Base-by-base conservation (phyloP, 257 asterid genomes). In the Dorcoceras hygrometricum region DNA sequence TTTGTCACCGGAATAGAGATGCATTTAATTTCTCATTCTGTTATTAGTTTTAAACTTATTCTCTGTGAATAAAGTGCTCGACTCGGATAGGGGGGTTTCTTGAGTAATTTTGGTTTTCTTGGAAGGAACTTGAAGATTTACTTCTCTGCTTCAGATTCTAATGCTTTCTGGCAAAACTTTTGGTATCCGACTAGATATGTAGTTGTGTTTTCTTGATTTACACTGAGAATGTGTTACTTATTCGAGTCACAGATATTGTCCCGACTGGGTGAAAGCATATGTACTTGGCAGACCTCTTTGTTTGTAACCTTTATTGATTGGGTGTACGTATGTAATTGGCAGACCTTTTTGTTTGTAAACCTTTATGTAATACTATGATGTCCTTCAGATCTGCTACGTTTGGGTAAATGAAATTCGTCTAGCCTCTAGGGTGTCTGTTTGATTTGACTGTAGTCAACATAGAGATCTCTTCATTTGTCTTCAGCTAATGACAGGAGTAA, bases 1-100 rank as follows among this genome's bases (percentile, higher is more conserved):
- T 81, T 76, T 46, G 8, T 56, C 68, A 8, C 59, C 24, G 55
- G 34, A n/a, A 22, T 18, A 57, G 48, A 39, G n/a, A 39, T 4
- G 18, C 8, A 5, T 46, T 4, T 46, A 5, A 18, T 46, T 46
- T 46, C 8, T 46, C 22, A 16, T 63, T 64, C 28, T 43, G 62
- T 24, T 57, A 31, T 68, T 71, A 74, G 74, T 76, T 68, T 65
- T 60, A 64, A 61, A 71, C 57, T 76, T 66, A 6, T 76, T 62
- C 26, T 71, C 8, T 65, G 73, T 60, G 28, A 67, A 73, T 73
- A 59, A 64, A 62, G 69, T 68, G 71, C 57, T 71, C 24, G 75
- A 69, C 68, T 67, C 72, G 75, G 59, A 76, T 77, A 77, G 80
- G 59, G 71, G 77, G 53, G 25, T 71, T 71, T 25, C 69, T 72